Percentiles rank a stretch among this genome's conserved stretches.
Conservation (phyloP, 176 grass and related monocot species). For the Coix lacrymajobi region DNA sequence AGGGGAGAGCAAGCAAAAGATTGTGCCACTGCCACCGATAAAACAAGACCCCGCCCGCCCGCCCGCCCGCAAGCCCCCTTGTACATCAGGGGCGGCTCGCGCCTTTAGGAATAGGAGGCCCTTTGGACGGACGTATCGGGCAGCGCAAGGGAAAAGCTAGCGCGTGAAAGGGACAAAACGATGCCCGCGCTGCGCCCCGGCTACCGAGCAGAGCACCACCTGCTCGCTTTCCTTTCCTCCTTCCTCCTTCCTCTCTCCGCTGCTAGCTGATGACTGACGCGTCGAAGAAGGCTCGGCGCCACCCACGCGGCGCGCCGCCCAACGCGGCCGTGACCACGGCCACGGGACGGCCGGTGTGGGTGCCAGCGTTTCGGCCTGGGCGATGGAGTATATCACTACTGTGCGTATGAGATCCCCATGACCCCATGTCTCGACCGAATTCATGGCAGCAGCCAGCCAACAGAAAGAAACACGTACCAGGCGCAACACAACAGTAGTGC, state of each 20-base stretch:
- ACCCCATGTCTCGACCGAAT: too few species aligned
- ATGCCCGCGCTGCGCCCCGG: background rate
- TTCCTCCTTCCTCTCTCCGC: too few species aligned
- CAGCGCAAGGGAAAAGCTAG: background rate
- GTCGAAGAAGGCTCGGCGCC: slow-evolving; percentile 4
- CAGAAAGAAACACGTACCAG: too few species aligned
- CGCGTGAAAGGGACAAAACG: slow-evolving; percentile 33
- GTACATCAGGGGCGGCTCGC: background rate
- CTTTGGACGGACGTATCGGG: slow-evolving; percentile 14
- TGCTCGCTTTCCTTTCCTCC: background rate
- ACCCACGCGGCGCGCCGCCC: background rate
- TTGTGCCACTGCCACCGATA: background rate
- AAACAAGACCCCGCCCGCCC: background rate
- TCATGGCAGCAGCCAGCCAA: too few species aligned
- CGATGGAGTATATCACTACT: too few species aligned
- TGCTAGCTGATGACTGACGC: background rate
- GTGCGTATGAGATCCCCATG: too few species aligned
- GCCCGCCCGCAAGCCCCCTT: too few species aligned
- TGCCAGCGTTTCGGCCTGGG: too few species aligned
- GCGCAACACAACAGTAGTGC: too few species aligned
- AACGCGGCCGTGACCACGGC: background rate
- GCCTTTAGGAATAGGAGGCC: background rate
- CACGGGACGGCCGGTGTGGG: too few species aligned
- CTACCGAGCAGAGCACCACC: background rate
- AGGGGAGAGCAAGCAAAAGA: background rate